These are phyloP conservation scores for Microglena sp. DNA, from an alignment of 139 green algal genomes.

Conservation along the genomic window DNA sequence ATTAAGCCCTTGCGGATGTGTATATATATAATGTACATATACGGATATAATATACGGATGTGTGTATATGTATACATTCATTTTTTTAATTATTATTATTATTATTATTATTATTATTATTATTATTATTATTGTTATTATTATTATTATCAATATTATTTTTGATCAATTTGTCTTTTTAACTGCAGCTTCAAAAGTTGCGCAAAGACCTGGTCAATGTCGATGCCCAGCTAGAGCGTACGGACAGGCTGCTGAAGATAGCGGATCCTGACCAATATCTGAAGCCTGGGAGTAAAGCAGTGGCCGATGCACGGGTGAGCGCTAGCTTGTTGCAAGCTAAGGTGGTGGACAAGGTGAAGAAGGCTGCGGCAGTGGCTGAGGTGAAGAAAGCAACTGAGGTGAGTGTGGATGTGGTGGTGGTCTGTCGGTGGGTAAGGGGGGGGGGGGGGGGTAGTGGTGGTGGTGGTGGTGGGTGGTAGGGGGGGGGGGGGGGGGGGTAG, in stretches of 20 bases:
- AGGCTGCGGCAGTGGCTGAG: background rate
- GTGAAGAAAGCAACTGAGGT: background rate
- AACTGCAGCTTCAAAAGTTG: slow-evolving; percentile 34
- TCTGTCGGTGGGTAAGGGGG: background rate
- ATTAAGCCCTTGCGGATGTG: too few species aligned
- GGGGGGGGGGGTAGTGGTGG: too few species aligned
- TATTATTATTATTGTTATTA: background rate
- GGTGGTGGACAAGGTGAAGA: background rate
- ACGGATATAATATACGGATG: background rate
- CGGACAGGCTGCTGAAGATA: slow-evolving; percentile 48
- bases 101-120: background rate
- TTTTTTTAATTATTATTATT: background rate
- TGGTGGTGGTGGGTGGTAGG: too few species aligned
- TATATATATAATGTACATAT: too few species aligned
- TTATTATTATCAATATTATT: background rate
- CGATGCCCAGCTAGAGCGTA: slow-evolving; percentile 39
- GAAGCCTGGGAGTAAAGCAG: slow-evolving; percentile 20
- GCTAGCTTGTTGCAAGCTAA: too few species aligned
- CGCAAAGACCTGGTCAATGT: slow-evolving; percentile 35
- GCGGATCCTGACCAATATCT: slow-evolving; percentile 65
- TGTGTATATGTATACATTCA: too few species aligned
- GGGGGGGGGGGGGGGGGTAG: too few species aligned
- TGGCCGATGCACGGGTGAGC: slow-evolving; percentile 2
- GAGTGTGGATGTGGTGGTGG: background rate
- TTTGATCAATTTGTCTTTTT: background rate